Base-by-base conservation (phyloP, 78 protist species). In the Dictyostelium brefeldianum region DNA sequence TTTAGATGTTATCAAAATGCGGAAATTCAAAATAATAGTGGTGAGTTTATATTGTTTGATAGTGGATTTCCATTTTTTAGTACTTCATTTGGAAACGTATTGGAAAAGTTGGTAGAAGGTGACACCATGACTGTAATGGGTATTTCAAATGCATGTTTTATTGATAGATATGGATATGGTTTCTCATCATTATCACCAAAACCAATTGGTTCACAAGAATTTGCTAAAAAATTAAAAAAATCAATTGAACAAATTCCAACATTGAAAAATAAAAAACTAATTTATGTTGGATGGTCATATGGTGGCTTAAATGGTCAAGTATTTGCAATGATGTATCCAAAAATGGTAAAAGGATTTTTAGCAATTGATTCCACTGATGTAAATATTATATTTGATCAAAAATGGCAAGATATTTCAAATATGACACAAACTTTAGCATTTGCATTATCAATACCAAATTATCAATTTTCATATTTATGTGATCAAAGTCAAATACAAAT, bases 121-220 rank as follows among this genome's bases (percentile, higher is more conserved):
- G 48, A 67, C 0, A 36, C 36, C 12, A 36, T 85, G 75, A 12
- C 71, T 4, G 41, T 43, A 3, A 17, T 85, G n/a, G 74, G 74
- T 36, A 18, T 71, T 22, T 18, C 22, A 8, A 75, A 4, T 54
- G 82, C 73, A 0, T 71, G 80, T 43, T 41, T 83, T 14, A 54
- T 71, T 46, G 91, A 83, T 25, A 56, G 91, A 69, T 83, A 83
- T 53, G 91, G 91, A 0, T 83, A 83, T 47, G 91, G 91, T 14
- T 83, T 50, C 43, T 83, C 91, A 36, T 80, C 71, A 31, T 36
- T 62, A 8, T 51, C 91, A 17, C 91, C 91, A 71, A 27, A 11
- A 36, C 75, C 83, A 14, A 14, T 85, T 18, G 53, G 43, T 5
- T 57, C 83, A 0, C 18, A 27, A 27, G 75, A 85, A n/a, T 47